These are phyloP conservation scores for Leccinum solheimii DNA, from an alignment of 1,284 basidiomycete species.

Conservation along the genomic window DNA sequence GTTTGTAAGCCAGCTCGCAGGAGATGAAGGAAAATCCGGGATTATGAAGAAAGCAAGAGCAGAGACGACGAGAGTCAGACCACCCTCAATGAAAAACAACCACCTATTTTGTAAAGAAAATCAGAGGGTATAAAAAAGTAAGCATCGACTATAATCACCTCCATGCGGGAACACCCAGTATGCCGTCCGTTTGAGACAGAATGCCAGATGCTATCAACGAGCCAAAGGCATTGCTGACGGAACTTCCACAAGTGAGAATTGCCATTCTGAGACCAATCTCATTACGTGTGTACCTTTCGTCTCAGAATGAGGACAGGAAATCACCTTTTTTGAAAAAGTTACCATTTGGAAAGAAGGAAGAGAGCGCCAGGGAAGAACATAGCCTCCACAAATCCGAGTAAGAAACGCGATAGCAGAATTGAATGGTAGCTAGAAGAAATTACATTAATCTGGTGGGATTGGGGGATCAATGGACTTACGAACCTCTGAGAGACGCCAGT, in stretches of 20 bases:
- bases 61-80: constrained; percentile 49
- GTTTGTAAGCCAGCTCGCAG: constrained; percentile 44
- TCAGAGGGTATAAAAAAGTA: neutral
- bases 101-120: constrained; percentile 13
- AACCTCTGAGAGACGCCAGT: constrained; percentile 16
- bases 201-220: constrained; percentile 74
- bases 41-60: constrained; percentile 50
- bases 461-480: neutral
- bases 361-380: constrained; percentile 73
- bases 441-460: neutral
- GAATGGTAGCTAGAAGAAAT: constrained; percentile 31
- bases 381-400: constrained; percentile 68
- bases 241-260: constrained; percentile 67
- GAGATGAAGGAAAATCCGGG: constrained; percentile 56
- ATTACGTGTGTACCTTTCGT: constrained; percentile 17
- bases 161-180: constrained; percentile 74
- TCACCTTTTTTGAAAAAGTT: neutral
- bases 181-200: constrained; percentile 68
- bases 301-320: neutral
- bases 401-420: constrained; percentile 68
- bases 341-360: constrained; percentile 39
- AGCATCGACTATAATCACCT: constrained; percentile 38
- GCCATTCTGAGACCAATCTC: constrained; percentile 75
- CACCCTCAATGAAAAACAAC: constrained; percentile 40
- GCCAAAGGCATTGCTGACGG: constrained; percentile 85